Conservation (phyloP, 257 asterid genomes). For the Solanum sejunctum region DNA sequence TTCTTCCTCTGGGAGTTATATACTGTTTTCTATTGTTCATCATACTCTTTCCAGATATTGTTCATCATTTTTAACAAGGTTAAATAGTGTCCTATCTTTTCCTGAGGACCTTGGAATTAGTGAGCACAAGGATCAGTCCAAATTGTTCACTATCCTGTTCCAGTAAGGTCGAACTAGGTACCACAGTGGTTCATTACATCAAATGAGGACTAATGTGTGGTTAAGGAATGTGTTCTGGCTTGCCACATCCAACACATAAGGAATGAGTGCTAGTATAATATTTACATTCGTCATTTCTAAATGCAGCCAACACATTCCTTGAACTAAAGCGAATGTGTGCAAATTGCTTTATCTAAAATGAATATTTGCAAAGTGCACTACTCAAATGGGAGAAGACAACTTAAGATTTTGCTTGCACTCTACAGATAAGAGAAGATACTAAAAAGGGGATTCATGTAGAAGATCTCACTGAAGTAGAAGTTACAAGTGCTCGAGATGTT, state of each 20-base stretch:
- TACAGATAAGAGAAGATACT: conserved; percentile 85
- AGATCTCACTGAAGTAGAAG: conserved; percentile 84
- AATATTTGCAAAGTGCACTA: background rate
- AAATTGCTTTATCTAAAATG: background rate
- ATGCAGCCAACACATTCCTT: background rate
- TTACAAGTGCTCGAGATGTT: conserved; percentile 84
- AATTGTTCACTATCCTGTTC: background rate
- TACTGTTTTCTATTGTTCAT: background rate
- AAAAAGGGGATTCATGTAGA: conserved; percentile 94
- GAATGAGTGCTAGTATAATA: background rate
- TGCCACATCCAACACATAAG: background rate
- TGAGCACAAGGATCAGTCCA: background rate
- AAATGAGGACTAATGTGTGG: background rate
- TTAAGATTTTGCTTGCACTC: background rate
- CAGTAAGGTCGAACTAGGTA: background rate
- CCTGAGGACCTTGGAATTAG: background rate
- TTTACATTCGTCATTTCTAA: background rate
- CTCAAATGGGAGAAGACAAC: background rate
- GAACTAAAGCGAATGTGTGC: background rate
- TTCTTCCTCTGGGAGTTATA: background rate
- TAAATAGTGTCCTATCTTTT: background rate
- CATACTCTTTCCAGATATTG: background rate
- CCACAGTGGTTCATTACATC: background rate
- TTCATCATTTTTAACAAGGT: background rate
- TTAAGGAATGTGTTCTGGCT: background rate